phyloP scores from a whole-genome alignment of 768 basidiomycete species.

The Termitomyces titanicus region DNA sequence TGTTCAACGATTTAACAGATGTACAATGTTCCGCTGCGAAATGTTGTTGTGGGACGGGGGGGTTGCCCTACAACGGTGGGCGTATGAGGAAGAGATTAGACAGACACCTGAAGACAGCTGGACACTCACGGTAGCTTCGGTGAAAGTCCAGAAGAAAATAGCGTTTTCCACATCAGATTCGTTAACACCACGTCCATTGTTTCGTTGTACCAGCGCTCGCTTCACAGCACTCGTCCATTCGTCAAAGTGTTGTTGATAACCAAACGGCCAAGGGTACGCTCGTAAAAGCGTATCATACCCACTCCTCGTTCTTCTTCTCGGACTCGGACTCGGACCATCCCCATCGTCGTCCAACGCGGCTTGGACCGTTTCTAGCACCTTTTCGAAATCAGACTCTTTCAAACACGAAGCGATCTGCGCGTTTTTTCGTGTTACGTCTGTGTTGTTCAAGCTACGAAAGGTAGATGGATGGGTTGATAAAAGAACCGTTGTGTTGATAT shows the following conservation, averaged over 20 bases:
- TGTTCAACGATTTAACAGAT: constrained; percentile 18
- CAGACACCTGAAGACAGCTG: background rate
- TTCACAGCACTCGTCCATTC: constrained; percentile 34
- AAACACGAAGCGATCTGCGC: constrained; percentile 30
- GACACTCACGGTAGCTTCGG: constrained; percentile 32
- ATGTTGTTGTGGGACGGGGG: constrained; percentile 8
- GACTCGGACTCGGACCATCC: too few species aligned
- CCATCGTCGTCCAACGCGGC: constrained; percentile 1
- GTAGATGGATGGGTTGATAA: too few species aligned
- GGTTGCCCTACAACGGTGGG: constrained; percentile 8
- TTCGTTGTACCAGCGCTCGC: constrained; percentile 22
- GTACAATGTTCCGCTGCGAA: constrained; percentile 23
- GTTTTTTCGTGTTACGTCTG: constrained; percentile 24
- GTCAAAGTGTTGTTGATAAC: constrained; percentile 14
- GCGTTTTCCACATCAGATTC: constrained; percentile 29
- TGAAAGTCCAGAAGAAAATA: constrained; percentile 46
- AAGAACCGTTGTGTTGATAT: too few species aligned
- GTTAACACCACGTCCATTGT: constrained; percentile 15
- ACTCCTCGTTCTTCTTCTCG: constrained; percentile 8
- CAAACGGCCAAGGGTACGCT: constrained; percentile 5
- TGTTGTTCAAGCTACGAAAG: constrained; percentile 26
- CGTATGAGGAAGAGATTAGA: background rate
- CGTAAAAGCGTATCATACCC: constrained; percentile 6
- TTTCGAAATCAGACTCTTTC: constrained; percentile 1
- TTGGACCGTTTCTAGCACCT: background rate